Evolutionary conservation across 768 basidiomycete species (phyloP).

Genomic region (Lactarius quietus): DNA sequence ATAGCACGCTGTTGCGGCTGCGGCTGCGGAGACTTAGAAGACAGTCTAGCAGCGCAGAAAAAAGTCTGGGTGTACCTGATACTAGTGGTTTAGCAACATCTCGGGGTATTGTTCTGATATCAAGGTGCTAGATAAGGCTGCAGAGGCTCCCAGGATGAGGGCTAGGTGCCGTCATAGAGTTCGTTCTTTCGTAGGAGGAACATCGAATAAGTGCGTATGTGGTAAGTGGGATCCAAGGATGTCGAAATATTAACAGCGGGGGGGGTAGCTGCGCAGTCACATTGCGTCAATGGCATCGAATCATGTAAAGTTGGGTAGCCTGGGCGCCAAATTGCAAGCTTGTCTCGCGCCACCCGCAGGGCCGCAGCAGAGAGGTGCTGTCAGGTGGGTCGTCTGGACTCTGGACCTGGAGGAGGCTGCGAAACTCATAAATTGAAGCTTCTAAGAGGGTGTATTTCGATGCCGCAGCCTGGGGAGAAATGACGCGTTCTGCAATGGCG

Average conservation of each 20-base stretch:
- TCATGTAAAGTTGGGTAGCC: not conserved
- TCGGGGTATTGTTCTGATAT: not conserved
- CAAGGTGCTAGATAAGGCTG: not conserved
- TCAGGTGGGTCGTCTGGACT: not conserved
- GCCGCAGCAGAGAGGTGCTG: not conserved
- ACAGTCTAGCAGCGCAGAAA: not conserved
- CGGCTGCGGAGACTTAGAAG: not conserved
- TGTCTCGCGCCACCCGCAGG: not conserved
- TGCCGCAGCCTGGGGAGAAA: not conserved
- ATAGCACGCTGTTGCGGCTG: not conserved
- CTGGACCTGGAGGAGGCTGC: not conserved
- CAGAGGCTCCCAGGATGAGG: not conserved
- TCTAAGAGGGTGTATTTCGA: not conserved
- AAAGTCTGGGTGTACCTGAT: not conserved
- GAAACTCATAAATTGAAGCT: no score
- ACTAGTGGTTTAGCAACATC: not conserved
- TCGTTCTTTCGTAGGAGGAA: not conserved
- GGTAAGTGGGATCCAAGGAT: not conserved
- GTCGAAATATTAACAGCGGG: not conserved
- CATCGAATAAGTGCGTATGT: not conserved
- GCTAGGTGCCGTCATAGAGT: not conserved
- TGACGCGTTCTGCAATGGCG: not conserved
- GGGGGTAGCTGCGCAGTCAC: not conserved
- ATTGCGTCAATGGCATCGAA: not conserved
- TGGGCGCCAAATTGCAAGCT: not conserved